phyloP scores from a whole-genome alignment of 805 yeast species.

The Ogataea philodendri region DNA sequence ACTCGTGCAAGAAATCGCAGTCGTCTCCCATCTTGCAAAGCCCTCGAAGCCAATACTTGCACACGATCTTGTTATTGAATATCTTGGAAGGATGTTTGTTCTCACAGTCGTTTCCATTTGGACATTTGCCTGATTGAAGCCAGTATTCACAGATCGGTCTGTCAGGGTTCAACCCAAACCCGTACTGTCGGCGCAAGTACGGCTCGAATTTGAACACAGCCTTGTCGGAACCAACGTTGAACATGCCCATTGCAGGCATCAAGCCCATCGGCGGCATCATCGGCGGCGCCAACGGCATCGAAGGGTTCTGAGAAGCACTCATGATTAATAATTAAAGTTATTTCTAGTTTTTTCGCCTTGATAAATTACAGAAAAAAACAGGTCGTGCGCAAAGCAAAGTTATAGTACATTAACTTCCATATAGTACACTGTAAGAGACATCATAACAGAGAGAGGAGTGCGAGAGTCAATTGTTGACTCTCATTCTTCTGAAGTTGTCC shows the following conservation, averaged over 20 bases:
- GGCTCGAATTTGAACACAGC: constrained; percentile 66
- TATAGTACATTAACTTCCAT: too few relatives aligned
- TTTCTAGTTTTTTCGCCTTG: constrained; percentile 3
- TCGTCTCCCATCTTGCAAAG: constrained; percentile 94
- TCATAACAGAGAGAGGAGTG: too few relatives aligned
- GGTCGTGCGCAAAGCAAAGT: constrained; percentile 9
- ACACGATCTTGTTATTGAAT: constrained; percentile 76
- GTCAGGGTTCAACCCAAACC: constrained; percentile 82
- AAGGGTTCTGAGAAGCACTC: constrained; percentile 23
- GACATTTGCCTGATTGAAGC: constrained; percentile 63
- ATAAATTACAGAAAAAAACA: too few relatives aligned
- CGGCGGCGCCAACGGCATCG: constrained; percentile 13
- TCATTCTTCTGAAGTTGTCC: constrained; percentile 21
- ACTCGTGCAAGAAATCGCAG: constrained; percentile 95
- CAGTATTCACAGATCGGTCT: constrained; percentile 81
- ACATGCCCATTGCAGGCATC: constrained; percentile 11
- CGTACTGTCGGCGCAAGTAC: constrained; percentile 73
- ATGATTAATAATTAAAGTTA: constrained; percentile 5
- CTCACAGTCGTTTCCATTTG: constrained; percentile 81
- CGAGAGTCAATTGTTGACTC: constrained; percentile 1
- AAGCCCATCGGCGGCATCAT: constrained; percentile 16
- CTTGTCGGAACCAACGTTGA: constrained; percentile 10
- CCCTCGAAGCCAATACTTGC: constrained; percentile 98
- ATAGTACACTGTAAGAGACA: too few relatives aligned
- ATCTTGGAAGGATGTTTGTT: constrained; percentile 71